Percentiles rank a stretch among this genome's conserved stretches.
phyloP scores from a whole-genome alignment of 768 basidiomycete genomes.

The Leccinum arenicola region DNA sequence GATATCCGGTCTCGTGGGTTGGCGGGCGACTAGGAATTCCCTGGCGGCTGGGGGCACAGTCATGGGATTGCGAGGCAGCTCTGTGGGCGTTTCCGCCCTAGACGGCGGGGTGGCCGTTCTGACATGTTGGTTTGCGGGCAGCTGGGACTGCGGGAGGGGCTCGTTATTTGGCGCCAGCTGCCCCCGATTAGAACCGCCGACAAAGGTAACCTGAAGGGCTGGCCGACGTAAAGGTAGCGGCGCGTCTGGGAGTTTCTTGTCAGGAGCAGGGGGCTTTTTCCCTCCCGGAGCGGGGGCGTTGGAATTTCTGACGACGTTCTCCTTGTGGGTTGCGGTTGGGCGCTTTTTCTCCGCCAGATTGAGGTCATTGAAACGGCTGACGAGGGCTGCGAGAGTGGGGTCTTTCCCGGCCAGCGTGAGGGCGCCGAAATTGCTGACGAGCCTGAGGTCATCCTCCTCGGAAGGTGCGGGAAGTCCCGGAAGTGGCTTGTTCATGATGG shows the following conservation, averaged over 20 bases:
- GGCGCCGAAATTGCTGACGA: conserved; percentile 32
- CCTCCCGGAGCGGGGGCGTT: conserved; percentile 32
- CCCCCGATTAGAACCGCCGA: conserved; percentile 47
- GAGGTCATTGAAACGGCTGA: background rate
- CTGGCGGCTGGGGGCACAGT: conserved; percentile 32
- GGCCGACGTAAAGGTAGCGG: background rate
- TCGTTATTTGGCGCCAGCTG: conserved; percentile 5
- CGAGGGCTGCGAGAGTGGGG: background rate
- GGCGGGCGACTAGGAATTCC: conserved; percentile 22
- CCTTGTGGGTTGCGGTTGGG: background rate
- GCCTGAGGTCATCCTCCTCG: conserved; percentile 23
- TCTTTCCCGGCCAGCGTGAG: conserved; percentile 19
- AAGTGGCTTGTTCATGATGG: conserved; percentile 22
- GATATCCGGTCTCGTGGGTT: conserved; percentile 10
- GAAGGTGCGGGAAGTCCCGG: conserved; percentile 1
- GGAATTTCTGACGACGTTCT: conserved; percentile 29
- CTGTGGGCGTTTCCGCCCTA: background rate
- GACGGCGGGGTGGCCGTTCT: background rate
- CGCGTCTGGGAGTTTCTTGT: conserved; percentile 16
- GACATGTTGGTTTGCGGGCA: conserved; percentile 8
- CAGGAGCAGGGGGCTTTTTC: conserved; percentile 7
- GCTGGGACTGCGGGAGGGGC: conserved; percentile 4
- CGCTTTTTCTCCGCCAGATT: conserved; percentile 21
- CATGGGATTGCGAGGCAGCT: conserved; percentile 20
- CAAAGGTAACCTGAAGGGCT: conserved; percentile 29